Evolutionary conservation across 768 basidiomycete genomes (phyloP).

Genomic region (Boletus tylopilopsis): DNA sequence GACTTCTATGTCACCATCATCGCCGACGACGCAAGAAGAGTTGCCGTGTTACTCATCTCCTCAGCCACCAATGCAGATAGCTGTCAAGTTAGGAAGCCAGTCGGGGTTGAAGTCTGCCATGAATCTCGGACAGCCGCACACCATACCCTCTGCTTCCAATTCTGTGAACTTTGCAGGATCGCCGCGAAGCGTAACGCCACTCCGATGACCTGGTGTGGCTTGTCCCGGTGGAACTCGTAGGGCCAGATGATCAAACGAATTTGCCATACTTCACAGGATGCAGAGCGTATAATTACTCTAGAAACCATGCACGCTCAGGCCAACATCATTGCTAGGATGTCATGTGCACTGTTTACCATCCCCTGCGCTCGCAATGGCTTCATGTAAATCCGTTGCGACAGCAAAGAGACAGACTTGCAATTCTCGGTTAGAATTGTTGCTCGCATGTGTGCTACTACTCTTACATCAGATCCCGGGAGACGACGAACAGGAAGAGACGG

Average conservation of each 20-base stretch:
- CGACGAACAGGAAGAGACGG: neutral
- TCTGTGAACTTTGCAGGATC: conserved; percentile 19
- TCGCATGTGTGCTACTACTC: conserved; percentile 1
- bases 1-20: conserved; percentile 48
- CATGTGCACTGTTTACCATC: conserved; percentile 10
- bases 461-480: neutral
- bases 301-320: neutral
- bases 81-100: conserved; percentile 18
- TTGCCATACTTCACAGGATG: neutral
- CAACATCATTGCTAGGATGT: neutral
- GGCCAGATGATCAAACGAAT: conserved; percentile 2
- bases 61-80: conserved; percentile 10
- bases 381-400: conserved; percentile 19
- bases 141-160: conserved; percentile 9
- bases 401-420: conserved; percentile 8
- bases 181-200: conserved; percentile 22
- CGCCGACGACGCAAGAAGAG: conserved; percentile 26
- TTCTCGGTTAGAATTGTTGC: neutral
- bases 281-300: neutral
- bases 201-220: conserved; percentile 15
- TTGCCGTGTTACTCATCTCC: conserved; percentile 20
- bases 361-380: conserved; percentile 11
- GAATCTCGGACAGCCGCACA: conserved; percentile 11
- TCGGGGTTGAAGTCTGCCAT: conserved; percentile 11
- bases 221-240: neutral